Conservation (phyloP, 495 filamentous ascomycete genomes). For the Jackrogersella minutella region DNA sequence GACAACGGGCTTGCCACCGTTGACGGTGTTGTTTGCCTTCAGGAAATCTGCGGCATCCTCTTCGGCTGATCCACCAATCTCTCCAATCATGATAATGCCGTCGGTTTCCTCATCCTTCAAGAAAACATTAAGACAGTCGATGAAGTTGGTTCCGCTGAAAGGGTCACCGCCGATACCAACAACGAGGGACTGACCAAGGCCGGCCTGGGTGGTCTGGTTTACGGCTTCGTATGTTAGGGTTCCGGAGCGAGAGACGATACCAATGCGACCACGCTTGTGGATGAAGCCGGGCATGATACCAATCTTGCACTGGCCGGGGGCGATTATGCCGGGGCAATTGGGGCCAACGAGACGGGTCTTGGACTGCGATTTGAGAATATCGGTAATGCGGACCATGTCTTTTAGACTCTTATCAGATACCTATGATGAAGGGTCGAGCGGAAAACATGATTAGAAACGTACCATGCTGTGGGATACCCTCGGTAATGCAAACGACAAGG, state of each 20-base stretch:
- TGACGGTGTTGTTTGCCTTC: constrained; percentile 84
- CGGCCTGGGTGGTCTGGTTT: constrained; percentile 98
- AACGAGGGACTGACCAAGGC: constrained; percentile 96
- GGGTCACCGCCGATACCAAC: constrained; percentile 98
- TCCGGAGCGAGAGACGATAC: constrained; percentile 97
- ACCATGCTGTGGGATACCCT: constrained; percentile 98
- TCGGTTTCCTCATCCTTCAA: constrained; percentile 95
- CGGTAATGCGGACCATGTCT: constrained; percentile 99
- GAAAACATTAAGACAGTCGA: constrained; percentile 98
- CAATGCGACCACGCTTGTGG: constrained; percentile 98
- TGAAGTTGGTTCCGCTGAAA: constrained; percentile 99
- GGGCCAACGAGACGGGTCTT: constrained; percentile 97
- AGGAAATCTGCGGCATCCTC: constrained; percentile 98
- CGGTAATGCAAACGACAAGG: constrained; percentile 96
- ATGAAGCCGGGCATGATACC: constrained; percentile 99
- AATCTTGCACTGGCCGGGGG: constrained; percentile 98
- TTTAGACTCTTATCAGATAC: constrained; percentile 7
- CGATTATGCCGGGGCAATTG: constrained; percentile 99
- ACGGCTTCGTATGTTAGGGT: constrained; percentile 99
- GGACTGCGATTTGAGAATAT: constrained; percentile 95
- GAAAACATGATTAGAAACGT: constrained; percentile 41
- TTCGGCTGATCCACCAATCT: constrained; percentile 97
- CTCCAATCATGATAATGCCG: constrained; percentile 99
- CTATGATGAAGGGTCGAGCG: background rate
- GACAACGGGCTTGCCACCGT: constrained; percentile 88